A percentile compares a stretch with the other conserved stretches of the same genome.
phyloP scores from a whole-genome alignment of 2,329 filamentous ascomycete species.

The Herpotrichia juniperi region DNA sequence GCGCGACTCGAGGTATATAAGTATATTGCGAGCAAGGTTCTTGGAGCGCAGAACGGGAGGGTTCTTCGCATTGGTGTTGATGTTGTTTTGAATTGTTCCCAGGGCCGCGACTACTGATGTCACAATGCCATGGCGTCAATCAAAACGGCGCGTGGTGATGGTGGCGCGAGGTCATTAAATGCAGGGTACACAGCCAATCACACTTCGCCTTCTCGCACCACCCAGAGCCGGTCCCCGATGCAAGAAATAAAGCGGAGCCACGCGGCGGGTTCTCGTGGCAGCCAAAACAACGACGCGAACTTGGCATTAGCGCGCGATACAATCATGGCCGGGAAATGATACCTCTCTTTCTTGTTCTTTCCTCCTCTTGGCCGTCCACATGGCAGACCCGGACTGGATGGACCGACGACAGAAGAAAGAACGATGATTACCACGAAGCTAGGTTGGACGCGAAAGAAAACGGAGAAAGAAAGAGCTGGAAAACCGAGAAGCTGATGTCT shows the following conservation, averaged over 20 bases:
- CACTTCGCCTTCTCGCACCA: slow-evolving; percentile 12
- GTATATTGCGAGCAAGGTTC: not conserved
- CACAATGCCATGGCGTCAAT: slow-evolving; percentile 6
- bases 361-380: not conserved
- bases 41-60: not conserved
- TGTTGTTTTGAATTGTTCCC: slow-evolving; percentile 20
- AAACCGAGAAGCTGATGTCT: not conserved
- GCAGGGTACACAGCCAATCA: slow-evolving; percentile 26
- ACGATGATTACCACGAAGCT: not conserved
- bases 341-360: not conserved
- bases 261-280: slow-evolving; percentile 12
- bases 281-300: slow-evolving; percentile 1
- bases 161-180: slow-evolving; percentile 26
- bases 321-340: slow-evolving; percentile 1
- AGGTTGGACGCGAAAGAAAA: not conserved
- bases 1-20: slow-evolving; percentile 7
- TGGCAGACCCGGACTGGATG: not conserved
- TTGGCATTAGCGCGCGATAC: slow-evolving; percentile 2
- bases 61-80: slow-evolving; percentile 17
- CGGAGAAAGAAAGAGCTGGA: not conserved
- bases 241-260: slow-evolving; percentile 3
- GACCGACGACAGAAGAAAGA: not conserved
- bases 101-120: slow-evolving; percentile 38
- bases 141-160: slow-evolving; percentile 4
- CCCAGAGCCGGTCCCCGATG: slow-evolving; percentile 1